Evolutionary conservation across 108 stramenopile genomes (phyloP), one percentile per base, ranked within the genome.

Genomic region (Halocafeteria seosinensis): DNA sequence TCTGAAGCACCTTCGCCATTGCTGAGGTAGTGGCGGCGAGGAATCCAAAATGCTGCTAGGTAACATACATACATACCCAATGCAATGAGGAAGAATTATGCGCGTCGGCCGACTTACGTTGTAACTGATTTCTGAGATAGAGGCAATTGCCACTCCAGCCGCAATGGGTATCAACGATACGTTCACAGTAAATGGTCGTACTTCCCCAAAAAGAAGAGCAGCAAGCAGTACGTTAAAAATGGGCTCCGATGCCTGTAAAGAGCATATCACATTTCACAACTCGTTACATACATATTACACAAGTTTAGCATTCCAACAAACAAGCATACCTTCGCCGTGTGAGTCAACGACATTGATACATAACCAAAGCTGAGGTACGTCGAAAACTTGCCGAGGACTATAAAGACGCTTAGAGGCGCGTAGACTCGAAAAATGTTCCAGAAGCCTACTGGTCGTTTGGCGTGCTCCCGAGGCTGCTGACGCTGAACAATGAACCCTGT

Each of bases 261-360:
- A n/a, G n/a, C n/a, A n/a, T n/a, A n/a, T n/a, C n/a, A n/a, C n/a
- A n/a, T n/a, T n/a, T n/a, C n/a, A n/a, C n/a, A n/a, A n/a, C n/a
- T n/a, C n/a, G n/a, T n/a, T n/a, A n/a, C n/a, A n/a, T n/a, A n/a
- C n/a, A n/a, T n/a, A n/a, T n/a, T n/a, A n/a, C n/a, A n/a, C n/a
- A n/a, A n/a, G n/a, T n/a, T n/a, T n/a, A n/a, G n/a, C n/a, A n/a
- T n/a, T n/a, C n/a, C n/a, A n/a, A n/a, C n/a, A n/a, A n/a, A n/a
- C n/a, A n/a, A n/a, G n/a, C n/a, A n/a, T n/a, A n/a, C n/a, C 57
- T 59, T 59, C 2, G 57, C 57, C 6, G 57, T 59, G 12, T 59
- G 57, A 6, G 57, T 28, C 12, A 59, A n/a, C 17, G 57, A 8
- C 57, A 59, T 59, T 11, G 17, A 24, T 17, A 59, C 57, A 11